phyloP scores from a whole-genome alignment of 169 alveolate genomes.

The Eimeria acervulina region DNA sequence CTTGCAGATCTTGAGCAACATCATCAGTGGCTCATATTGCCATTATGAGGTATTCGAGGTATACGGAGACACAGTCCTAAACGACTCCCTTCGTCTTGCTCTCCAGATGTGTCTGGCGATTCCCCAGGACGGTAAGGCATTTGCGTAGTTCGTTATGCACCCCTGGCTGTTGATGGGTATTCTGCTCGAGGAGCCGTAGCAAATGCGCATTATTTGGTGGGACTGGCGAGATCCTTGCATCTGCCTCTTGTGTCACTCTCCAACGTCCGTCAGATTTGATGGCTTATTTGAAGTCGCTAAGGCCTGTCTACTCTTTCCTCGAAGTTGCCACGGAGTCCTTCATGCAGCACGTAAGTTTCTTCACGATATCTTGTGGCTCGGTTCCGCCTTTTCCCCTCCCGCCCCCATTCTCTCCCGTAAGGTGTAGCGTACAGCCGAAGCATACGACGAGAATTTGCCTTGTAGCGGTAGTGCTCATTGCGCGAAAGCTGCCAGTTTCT shows the following conservation, averaged over 20 bases:
- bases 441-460: not conserved
- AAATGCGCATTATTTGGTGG: not conserved
- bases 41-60: constrained; percentile 96
- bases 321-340: constrained; percentile 93
- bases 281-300: constrained; percentile 87
- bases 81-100: constrained; percentile 93
- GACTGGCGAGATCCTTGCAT: not conserved
- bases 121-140: constrained; percentile 86
- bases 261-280: constrained; percentile 69
- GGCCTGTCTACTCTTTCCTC: constrained; percentile 93
- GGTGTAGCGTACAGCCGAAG: not conserved
- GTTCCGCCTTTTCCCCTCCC: not conserved
- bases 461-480: not conserved
- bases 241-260: not conserved
- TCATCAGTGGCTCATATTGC: constrained; percentile 95
- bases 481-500: not conserved
- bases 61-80: constrained; percentile 95
- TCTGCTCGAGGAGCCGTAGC: not conserved
- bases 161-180: not conserved
- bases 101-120: constrained; percentile 93
- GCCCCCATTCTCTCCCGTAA: not conserved
- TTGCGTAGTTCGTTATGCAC: not conserved
- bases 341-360: constrained; percentile 88
- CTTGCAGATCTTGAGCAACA: constrained; percentile 93
- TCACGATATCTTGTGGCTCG: not conserved